A percentile compares a stretch with the other conserved stretches of the same genome.
These are phyloP conservation scores for Fulvia fulva DNA, from an alignment of 2,329 filamentous ascomycete genomes.

Conservation along the genomic window DNA sequence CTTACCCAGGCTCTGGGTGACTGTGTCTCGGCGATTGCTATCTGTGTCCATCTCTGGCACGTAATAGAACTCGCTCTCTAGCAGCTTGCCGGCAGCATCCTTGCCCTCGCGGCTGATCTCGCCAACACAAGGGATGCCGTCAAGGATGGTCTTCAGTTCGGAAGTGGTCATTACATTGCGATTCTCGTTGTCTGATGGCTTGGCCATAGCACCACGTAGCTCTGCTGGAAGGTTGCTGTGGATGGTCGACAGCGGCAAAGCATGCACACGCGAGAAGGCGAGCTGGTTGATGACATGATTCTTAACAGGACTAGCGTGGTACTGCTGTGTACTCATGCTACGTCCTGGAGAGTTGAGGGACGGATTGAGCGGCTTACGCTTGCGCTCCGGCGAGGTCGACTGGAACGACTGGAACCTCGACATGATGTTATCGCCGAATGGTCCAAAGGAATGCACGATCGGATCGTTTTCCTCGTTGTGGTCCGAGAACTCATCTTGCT, in stretches of 20 bases:
- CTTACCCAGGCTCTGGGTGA: slow-evolving; percentile 81
- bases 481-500: slow-evolving; percentile 64
- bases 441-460: slow-evolving; percentile 85
- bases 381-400: slow-evolving; percentile 59
- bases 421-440: slow-evolving; percentile 82
- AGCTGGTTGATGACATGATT: slow-evolving; percentile 95
- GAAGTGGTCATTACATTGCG: slow-evolving; percentile 50
- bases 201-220: slow-evolving; percentile 35
- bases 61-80: slow-evolving; percentile 98
- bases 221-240: slow-evolving; percentile 75
- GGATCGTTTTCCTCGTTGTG: slow-evolving; percentile 94
- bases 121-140: slow-evolving; percentile 73
- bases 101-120: slow-evolving; percentile 89
- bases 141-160: slow-evolving; percentile 67
- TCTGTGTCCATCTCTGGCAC: slow-evolving; percentile 82
- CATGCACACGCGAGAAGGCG: slow-evolving; percentile 87
- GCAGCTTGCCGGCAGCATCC: slow-evolving; percentile 85
- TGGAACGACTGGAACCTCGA: slow-evolving; percentile 74
- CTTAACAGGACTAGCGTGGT: slow-evolving; percentile 48
- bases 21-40: slow-evolving; percentile 70
- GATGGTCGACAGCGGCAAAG: slow-evolving; percentile 84
- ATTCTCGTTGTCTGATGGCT: slow-evolving; percentile 28
- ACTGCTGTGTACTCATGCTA: slow-evolving; percentile 20
- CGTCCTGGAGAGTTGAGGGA: slow-evolving; percentile 27
- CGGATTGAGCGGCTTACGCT: slow-evolving; percentile 31